Conservation (phyloP, 2,329 filamentous ascomycete genomes). For the Salinomyces thailandicus region DNA sequence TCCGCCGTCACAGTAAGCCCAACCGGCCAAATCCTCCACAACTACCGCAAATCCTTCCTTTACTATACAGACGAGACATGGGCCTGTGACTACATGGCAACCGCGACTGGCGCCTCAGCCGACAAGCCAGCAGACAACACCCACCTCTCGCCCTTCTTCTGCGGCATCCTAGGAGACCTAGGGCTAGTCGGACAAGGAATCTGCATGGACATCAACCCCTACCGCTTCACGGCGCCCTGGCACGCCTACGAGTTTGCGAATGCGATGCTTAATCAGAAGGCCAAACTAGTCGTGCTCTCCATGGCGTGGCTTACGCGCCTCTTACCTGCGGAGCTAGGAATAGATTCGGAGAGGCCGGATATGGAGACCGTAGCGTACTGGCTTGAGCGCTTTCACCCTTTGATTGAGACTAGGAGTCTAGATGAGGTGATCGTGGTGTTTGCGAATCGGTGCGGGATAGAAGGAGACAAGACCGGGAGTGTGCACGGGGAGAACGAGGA, state of each 20-base stretch:
- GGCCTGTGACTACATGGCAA: slow-evolving; percentile 32
- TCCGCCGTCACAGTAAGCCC: slow-evolving; percentile 48
- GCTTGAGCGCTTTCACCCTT: slow-evolving; percentile 59
- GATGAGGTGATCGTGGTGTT: slow-evolving; percentile 59
- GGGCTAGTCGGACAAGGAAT: slow-evolving; percentile 35
- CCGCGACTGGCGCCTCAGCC: slow-evolving; percentile 10
- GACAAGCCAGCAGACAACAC: slow-evolving; percentile 31
- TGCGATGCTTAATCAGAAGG: slow-evolving; percentile 46
- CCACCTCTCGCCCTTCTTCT: slow-evolving; percentile 30
- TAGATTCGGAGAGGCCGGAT: slow-evolving; percentile 50
- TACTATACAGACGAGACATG: slow-evolving; percentile 59
- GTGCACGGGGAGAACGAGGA: slow-evolving; percentile 23
- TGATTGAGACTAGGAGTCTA: slow-evolving; percentile 28
- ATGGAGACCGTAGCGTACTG: slow-evolving; percentile 66
- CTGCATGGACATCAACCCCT: slow-evolving; percentile 53
- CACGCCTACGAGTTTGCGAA: slow-evolving; percentile 47
- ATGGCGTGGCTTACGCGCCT: slow-evolving; percentile 68
- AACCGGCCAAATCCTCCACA: slow-evolving; percentile 42
- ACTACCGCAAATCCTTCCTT: slow-evolving; percentile 55
- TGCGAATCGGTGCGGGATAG: slow-evolving; percentile 59
- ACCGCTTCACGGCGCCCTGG: slow-evolving; percentile 50
- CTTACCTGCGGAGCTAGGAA: slow-evolving; percentile 35
- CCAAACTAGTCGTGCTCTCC: slow-evolving; percentile 56
- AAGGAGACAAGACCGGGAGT: slow-evolving; percentile 27
- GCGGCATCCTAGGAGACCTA: slow-evolving; percentile 27